phyloP scores from a whole-genome alignment of 2,329 filamentous ascomycete genomes.

The Fusarium gaditjirri region DNA sequence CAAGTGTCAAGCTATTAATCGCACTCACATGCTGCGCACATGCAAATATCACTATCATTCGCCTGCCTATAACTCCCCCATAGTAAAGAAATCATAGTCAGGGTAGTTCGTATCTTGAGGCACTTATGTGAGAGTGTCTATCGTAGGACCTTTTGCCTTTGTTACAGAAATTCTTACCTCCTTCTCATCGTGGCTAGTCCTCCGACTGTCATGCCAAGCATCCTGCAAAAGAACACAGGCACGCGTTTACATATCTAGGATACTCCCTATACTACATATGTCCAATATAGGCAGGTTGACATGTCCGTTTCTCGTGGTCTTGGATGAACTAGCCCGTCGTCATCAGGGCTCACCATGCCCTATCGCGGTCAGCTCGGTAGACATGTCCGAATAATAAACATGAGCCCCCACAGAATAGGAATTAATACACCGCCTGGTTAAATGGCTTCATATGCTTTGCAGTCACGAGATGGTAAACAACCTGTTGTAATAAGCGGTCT shows the following conservation, averaged over 20 bases:
- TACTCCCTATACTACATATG: neutral
- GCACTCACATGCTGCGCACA: neutral
- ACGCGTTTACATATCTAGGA: neutral
- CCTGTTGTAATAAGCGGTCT: conserved; percentile 22
- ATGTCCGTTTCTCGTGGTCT: neutral
- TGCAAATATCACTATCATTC: neutral
- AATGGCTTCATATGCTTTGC: conserved; percentile 15
- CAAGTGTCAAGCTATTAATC: neutral
- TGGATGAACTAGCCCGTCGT: neutral
- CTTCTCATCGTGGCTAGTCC: conserved; percentile 29
- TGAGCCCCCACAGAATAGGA: conserved; percentile 6
- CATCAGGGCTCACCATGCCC: conserved; percentile 22
- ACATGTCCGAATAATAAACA: neutral
- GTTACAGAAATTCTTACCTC: conserved; percentile 14
- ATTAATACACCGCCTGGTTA: conserved; percentile 20
- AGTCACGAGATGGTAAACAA: conserved; percentile 2
- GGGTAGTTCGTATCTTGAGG: neutral
- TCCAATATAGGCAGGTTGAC: neutral
- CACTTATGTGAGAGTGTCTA: conserved; percentile 4
- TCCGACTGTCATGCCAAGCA: conserved; percentile 14
- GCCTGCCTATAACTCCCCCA: neutral
- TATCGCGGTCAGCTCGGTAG: conserved; percentile 2
- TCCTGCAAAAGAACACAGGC: neutral
- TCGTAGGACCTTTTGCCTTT: conserved; percentile 19
- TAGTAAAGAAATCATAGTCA: neutral